Evolutionary conservation across 805 yeast species (phyloP).

Genomic region (Yamadazyma ubonensis): DNA sequence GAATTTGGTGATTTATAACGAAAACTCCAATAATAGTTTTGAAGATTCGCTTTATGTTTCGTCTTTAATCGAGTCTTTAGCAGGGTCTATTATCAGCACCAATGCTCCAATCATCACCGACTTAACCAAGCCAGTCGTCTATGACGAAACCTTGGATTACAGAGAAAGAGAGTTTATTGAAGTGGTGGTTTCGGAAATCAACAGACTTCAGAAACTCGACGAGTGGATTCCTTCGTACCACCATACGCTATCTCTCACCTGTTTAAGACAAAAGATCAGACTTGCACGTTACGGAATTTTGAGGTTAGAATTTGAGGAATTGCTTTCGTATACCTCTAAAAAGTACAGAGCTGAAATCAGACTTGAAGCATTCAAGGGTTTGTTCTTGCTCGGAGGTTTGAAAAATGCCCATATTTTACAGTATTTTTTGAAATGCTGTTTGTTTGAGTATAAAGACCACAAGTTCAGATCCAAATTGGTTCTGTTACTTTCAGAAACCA

Average conservation of each 20-base stretch:
- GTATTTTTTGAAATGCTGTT: constrained; percentile 58
- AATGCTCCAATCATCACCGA: constrained; percentile 10
- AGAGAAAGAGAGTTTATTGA: constrained; percentile 20
- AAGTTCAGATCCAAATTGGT: constrained; percentile 52
- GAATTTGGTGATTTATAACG: constrained; percentile 77
- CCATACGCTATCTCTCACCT: constrained; percentile 50
- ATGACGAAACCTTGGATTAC: constrained; percentile 9
- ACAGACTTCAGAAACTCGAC: constrained; percentile 75
- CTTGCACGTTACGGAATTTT: constrained; percentile 58
- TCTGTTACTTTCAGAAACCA: constrained; percentile 44
- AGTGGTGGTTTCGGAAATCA: constrained; percentile 58
- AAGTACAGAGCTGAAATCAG: constrained; percentile 53
- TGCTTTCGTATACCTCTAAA: constrained; percentile 51
- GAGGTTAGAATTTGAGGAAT: constrained; percentile 51
- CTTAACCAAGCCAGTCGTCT: constrained; percentile 3
- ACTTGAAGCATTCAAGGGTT: constrained; percentile 64
- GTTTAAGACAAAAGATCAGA: constrained; percentile 58
- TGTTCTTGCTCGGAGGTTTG: constrained; percentile 75
- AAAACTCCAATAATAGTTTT: constrained; percentile 74
- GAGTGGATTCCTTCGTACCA: constrained; percentile 81
- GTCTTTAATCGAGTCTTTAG: constrained; percentile 55
- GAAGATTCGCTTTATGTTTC: constrained; percentile 70
- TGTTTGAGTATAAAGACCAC: constrained; percentile 52
- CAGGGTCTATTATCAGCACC: constrained; percentile 28
- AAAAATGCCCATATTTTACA: constrained; percentile 58